Evolutionary conservation across 2,329 filamentous ascomycete species (phyloP).

Genomic region (Ascochyta viciae-villosae): DNA sequence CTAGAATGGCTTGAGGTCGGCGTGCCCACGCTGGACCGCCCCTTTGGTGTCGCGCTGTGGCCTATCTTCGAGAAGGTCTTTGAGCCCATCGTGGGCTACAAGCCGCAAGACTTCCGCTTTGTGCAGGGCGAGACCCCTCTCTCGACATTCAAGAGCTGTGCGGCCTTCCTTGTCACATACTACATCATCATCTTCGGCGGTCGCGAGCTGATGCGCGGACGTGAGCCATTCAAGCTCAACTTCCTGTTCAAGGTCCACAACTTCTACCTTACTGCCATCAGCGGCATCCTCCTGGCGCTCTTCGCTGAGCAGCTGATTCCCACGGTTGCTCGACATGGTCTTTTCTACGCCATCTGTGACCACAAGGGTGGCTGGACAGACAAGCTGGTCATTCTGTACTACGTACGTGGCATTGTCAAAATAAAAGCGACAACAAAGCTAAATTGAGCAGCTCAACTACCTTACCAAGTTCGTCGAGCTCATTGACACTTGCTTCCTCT

Average conservation of each 20-base stretch:
- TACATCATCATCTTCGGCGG: conserved; percentile 94
- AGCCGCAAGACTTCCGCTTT: conserved; percentile 86
- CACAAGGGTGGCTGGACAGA: conserved; percentile 88
- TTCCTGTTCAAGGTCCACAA: conserved; percentile 95
- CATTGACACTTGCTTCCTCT: conserved; percentile 93
- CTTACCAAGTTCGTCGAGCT: conserved; percentile 97
- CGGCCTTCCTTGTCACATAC: conserved; percentile 83
- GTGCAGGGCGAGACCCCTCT: conserved; percentile 81
- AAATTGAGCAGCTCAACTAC: conserved; percentile 81
- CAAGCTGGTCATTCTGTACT: conserved; percentile 92
- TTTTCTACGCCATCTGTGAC: conserved; percentile 90
- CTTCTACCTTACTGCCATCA: conserved; percentile 88
- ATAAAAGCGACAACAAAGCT: conserved; percentile 39
- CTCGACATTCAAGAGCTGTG: conserved; percentile 86
- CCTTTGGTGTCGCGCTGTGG: conserved; percentile 92
- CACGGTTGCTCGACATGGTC: conserved; percentile 77
- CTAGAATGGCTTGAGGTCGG: conserved; percentile 61
- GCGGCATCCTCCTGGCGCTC: conserved; percentile 77
- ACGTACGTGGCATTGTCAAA: conserved; percentile 67
- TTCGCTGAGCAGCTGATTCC: conserved; percentile 92
- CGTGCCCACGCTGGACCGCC: conserved; percentile 83
- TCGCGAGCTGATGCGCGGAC: conserved; percentile 87
- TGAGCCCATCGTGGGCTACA: conserved; percentile 77
- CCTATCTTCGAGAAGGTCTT: conserved; percentile 91
- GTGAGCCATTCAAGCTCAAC: conserved; percentile 85